Base-by-base conservation (phyloP, 768 basidiomycete genomes). In the Nevesoporus exiguus region DNA sequence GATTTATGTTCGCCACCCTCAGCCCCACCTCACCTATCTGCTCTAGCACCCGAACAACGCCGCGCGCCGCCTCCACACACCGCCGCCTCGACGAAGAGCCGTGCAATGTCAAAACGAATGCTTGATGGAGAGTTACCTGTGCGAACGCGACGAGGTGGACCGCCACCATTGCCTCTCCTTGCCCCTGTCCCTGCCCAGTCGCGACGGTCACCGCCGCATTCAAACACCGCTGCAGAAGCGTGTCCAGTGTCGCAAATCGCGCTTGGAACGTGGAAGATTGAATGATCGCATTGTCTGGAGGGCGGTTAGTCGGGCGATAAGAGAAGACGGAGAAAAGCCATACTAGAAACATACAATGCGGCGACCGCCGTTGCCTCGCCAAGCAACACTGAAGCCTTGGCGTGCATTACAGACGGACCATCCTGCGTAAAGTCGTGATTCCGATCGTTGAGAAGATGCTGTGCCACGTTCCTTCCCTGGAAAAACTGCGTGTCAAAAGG, bases 181-280 rank as follows among this genome's bases (percentile, higher is more conserved):
- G 50, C 9, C 19, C 34, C 3, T 15, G 49, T 11, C 7, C 17
- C 17, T n/a, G 33, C 17, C 47, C 52, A 9, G 40, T 55, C 6
- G 49, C 30, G 24, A 51, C 19, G 7, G 46, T 22, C 33, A 66
- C 49, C 31, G 52, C 64, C 36, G 49, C 54, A 41, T 15, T 49
- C 24, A 56, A 46, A 37, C 54, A 65, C 2, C 62, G 61, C 5
- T 77, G 76, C 34, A 82, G 77, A 43, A 81, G 71, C 30, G 69
- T 63, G 55, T 80, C 77, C 51, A 82, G 65, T 3, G 74, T 75
- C 39, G 70, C 71, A 21, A 82, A 81, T 7, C 76, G 74, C 14
- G 69, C 64, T 24, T 70, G 70, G 51, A 80, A 80, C 5, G 73
- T 67, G 51, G 75, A 66, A 25, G 72, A 69, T 52, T 81, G 80